phyloP scores from a whole-genome alignment of 768 basidiomycete genomes.

The Naematelia encephala region DNA sequence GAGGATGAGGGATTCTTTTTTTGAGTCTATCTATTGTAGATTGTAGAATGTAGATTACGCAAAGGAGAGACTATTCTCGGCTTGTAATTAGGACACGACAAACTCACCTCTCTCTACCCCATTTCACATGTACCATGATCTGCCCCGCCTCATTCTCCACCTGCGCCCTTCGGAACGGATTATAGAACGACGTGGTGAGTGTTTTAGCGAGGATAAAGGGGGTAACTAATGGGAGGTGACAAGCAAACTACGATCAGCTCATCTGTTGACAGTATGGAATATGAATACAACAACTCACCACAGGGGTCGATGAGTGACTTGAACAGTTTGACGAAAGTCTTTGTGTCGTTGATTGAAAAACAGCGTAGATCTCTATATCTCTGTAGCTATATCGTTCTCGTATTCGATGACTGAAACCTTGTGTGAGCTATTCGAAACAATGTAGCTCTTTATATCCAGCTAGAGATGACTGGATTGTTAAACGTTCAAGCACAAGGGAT shows the following conservation, averaged over 20 bases:
- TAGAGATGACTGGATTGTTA: no score
- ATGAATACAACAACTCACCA: no score
- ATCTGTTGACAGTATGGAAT: no score
- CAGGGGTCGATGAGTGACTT: not conserved
- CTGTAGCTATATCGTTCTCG: no score
- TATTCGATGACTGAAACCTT: no score
- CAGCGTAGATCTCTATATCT: not conserved
- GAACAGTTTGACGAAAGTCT: not conserved
- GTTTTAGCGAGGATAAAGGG: slow-evolving; percentile 11
- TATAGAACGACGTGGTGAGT: slow-evolving; percentile 43
- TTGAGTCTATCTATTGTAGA: no score
- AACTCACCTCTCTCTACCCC: slow-evolving; percentile 43
- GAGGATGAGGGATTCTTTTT: slow-evolving; percentile 1
- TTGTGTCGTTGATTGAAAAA: not conserved
- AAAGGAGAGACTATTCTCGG: not conserved
- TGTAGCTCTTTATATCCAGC: no score
- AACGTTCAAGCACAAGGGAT: no score
- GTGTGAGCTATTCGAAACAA: no score
- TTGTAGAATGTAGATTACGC: no score
- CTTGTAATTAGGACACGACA: not conserved
- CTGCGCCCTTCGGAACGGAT: slow-evolving; percentile 42
- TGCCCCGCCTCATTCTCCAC: slow-evolving; percentile 34
- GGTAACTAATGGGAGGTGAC: no score
- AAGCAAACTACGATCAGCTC: no score
- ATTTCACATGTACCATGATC: slow-evolving; percentile 39